phyloP scores from a whole-genome alignment of 2,329 filamentous ascomycete genomes.

The Metarhizium guizhouense region DNA sequence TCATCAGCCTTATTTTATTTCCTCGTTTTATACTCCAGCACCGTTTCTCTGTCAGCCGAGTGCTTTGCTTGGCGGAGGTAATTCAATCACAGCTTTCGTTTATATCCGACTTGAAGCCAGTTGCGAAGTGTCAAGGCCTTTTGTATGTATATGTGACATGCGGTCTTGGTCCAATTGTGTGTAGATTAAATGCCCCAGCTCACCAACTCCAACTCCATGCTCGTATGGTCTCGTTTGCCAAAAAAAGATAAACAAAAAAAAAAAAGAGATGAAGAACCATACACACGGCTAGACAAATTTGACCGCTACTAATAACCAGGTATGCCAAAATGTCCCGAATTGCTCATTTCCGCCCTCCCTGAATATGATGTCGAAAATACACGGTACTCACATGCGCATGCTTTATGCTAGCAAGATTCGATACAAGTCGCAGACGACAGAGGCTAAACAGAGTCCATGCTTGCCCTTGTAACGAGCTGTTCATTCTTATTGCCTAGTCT shows the following conservation, averaged over 20 bases:
- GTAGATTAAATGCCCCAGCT: background rate
- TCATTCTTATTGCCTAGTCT: slow-evolving; percentile 98
- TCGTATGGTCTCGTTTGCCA: background rate
- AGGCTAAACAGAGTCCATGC: slow-evolving; percentile 58
- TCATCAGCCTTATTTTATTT: slow-evolving; percentile 26
- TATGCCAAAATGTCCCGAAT: background rate
- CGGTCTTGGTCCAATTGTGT: background rate
- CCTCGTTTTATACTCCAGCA: slow-evolving; percentile 20
- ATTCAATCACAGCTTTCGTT: slow-evolving; percentile 29
- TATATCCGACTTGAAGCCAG: background rate
- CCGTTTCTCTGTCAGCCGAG: slow-evolving; percentile 23
- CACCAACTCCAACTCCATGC: background rate
- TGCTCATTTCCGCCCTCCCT: background rate
- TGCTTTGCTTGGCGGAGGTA: slow-evolving; percentile 36
- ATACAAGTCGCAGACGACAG: no score
- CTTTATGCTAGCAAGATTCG: background rate
- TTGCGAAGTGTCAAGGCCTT: background rate
- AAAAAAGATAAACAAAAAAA: background rate
- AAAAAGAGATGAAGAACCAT: background rate
- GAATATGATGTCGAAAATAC: background rate
- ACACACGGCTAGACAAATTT: background rate
- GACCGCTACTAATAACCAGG: background rate
- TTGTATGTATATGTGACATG: background rate
- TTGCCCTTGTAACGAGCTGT: slow-evolving; percentile 70
- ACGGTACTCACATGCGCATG: background rate